Evolutionary conservation across 2,329 filamentous ascomycete species (phyloP).

Genomic region (Xylariaceae sp.): DNA sequence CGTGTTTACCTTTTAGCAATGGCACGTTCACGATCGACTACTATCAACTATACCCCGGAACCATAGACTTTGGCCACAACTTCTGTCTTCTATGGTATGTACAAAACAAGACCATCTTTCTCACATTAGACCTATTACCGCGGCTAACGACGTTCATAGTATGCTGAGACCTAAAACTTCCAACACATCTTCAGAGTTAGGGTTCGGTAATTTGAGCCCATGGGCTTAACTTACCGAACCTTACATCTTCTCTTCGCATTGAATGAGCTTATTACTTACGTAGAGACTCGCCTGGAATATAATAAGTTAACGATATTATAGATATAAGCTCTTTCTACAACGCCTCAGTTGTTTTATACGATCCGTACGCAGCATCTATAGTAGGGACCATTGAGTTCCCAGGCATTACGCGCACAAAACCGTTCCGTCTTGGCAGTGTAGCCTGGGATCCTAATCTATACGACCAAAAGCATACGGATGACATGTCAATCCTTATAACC

Average conservation of each 20-base stretch:
- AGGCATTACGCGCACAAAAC: conserved; percentile 40
- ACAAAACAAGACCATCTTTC: not conserved
- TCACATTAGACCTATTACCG: not conserved
- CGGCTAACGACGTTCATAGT: conserved; percentile 8
- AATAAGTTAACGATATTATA: not conserved
- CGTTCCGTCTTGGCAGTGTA: conserved; percentile 46
- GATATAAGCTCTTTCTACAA: conserved; percentile 43
- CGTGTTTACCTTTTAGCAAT: conserved; percentile 29
- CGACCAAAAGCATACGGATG: conserved; percentile 21
- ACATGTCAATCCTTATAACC: conserved; percentile 45
- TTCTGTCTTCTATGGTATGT: conserved; percentile 40
- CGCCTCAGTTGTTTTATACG: conserved; percentile 45
- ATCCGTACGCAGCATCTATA: conserved; percentile 42
- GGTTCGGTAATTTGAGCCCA: too few relatives aligned
- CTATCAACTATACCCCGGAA: conserved; percentile 47
- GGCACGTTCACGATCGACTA: conserved; percentile 31
- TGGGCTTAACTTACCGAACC: too few relatives aligned
- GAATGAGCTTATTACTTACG: too few relatives aligned
- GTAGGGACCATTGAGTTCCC: conserved; percentile 39
- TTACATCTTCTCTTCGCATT: too few relatives aligned
- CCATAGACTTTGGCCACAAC: conserved; percentile 45
- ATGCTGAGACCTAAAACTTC: too few relatives aligned
- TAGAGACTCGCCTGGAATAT: not conserved
- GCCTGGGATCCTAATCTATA: conserved; percentile 43
- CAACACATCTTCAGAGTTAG: too few relatives aligned